Evolutionary conservation across 768 basidiomycete genomes (phyloP).

Genomic region (Paxillus ammoniavirescens): DNA sequence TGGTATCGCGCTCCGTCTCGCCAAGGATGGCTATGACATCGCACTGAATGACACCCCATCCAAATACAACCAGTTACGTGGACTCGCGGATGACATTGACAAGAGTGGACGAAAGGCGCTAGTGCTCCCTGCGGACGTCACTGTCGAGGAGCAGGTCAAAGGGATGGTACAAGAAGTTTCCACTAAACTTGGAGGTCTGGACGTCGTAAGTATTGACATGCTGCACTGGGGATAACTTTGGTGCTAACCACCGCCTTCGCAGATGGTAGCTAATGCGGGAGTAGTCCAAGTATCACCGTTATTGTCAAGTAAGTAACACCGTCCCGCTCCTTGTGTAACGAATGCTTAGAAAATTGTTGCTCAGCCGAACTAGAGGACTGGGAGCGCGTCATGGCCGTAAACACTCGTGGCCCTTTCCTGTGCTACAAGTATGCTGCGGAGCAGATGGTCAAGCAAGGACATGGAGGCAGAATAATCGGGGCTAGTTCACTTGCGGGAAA

Average conservation of each 20-base stretch:
- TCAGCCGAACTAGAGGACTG: constrained; percentile 36
- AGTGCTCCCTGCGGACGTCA: constrained; percentile 38
- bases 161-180: constrained; percentile 33
- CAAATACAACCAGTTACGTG: constrained; percentile 27
- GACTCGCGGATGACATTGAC: constrained; percentile 29
- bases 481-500: constrained; percentile 22
- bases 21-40: constrained; percentile 32
- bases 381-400: constrained; percentile 42
- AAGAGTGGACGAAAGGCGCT: constrained; percentile 26
- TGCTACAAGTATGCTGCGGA: constrained; percentile 39
- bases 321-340: background rate
- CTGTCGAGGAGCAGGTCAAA: constrained; percentile 41
- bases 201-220: constrained; percentile 39
- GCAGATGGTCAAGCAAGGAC: constrained; percentile 40
- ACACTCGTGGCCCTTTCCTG: constrained; percentile 33
- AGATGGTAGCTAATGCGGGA: constrained; percentile 31
- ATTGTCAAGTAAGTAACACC: constrained; percentile 4
- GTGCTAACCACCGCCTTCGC: background rate
- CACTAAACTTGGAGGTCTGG: constrained; percentile 39
- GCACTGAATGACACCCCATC: constrained; percentile 30
- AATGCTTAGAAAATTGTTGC: background rate
- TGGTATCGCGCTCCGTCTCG: constrained; percentile 33
- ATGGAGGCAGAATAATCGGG: constrained; percentile 40
- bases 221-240: accelerated
- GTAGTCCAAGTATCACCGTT: background rate